Evolutionary conservation across 1,139 yeast genomes (phyloP), one percentile per base, ranked within the genome.

Genomic region (Geotrichum bryndzae): DNA sequence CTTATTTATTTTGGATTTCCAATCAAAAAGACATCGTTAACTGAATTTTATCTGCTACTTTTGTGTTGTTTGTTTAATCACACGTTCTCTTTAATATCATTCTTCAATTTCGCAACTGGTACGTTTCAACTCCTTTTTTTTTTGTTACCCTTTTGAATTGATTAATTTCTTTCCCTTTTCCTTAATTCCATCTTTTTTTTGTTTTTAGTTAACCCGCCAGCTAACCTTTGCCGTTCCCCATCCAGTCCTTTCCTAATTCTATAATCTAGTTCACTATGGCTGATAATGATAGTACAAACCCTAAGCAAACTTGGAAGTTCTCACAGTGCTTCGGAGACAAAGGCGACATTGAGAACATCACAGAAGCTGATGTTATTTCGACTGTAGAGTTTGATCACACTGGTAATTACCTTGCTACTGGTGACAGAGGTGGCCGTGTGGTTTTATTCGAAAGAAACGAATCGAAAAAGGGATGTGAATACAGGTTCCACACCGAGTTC

Each of bases 351-450:
- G 98, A 94, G 68, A 89, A 87, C 72, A 90, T 92, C 70, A 94
- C 98, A 3, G 99, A 94, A 74, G 97, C 98, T 8, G 99, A 95
- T 75, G 92, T 95, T 72, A 94, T 95, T 66, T 89, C 97, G 33
- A 90, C 99, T 1, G 98, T 95, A 53, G 98, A 95, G 77, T 95
- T 95, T 72, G 97, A 95, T 74, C 90, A 87, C 72, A 85, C 95
- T 18, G 99, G 99, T 57, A 90, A 94, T 74, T 95, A 87, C 72
- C 80, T 95, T 65, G 99, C 99, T 63, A 94, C 99, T 1, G 99
- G 99, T 65, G 99, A 95, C 77, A 87, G 94, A 72, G 99, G 99
- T 58, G 99, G 99, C 31, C 83, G 99, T 68, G 97, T 95, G 52
- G 99, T 95, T 15, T 78, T 95, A 62, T 95, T 95, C 76, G 98